These are phyloP conservation scores for Aegilops tauschii DNA, from an alignment of 176 grass and related monocot species.

Conservation along the genomic window DNA sequence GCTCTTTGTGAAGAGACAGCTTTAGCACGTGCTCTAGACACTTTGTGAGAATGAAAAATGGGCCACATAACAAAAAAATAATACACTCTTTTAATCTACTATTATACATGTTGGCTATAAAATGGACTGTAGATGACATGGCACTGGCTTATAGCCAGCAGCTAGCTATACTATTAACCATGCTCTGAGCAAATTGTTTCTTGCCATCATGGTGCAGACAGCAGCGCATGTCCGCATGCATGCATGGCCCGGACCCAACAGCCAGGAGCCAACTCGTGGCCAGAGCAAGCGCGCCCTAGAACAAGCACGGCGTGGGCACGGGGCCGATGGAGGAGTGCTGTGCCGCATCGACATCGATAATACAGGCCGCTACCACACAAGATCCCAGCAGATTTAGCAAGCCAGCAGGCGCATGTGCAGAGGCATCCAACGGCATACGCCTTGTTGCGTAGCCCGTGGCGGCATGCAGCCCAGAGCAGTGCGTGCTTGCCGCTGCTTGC, in stretches of 20 bases:
- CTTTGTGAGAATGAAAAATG: too few species aligned
- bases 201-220: neutral
- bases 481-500: neutral
- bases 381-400: constrained; percentile 13
- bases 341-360: constrained; percentile 13
- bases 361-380: neutral
- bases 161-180: too few species aligned
- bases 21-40: too few species aligned
- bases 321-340: neutral
- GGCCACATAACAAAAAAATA: too few species aligned
- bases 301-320: neutral
- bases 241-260: neutral
- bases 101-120: too few species aligned
- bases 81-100: too few species aligned
- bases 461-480: neutral
- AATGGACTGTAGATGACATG: too few species aligned
- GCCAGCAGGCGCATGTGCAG: neutral
- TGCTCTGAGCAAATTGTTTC: neutral
- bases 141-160: too few species aligned
- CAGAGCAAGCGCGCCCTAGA: neutral
- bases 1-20: too few species aligned
- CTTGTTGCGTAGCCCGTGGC: constrained; percentile 33
- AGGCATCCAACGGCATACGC: neutral
- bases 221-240: neutral
- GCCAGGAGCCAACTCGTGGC: too few species aligned